Percentiles rank a stretch among this genome's conserved stretches.
Conservation (phyloP, 768 basidiomycete genomes). For the Ramaria sp. region DNA sequence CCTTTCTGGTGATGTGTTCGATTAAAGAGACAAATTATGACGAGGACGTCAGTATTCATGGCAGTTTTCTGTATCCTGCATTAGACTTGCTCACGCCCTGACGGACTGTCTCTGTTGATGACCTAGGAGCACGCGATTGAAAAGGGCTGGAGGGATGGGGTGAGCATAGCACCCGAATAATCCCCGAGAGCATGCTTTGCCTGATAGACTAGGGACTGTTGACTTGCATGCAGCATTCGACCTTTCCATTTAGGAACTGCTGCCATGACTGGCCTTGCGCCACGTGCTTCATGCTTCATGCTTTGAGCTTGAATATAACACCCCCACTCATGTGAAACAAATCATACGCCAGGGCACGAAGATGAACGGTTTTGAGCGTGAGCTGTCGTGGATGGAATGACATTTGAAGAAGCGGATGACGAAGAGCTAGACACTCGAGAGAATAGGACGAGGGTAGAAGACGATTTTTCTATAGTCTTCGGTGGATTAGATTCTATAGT, state of each 20-base stretch:
- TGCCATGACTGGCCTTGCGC: too few species aligned
- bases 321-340: too few species aligned
- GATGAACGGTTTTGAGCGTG: too few species aligned
- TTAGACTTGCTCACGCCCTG: background rate
- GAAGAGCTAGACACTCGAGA: conserved; percentile 28
- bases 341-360: too few species aligned
- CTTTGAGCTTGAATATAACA: too few species aligned
- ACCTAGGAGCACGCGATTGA: background rate
- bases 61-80: background rate
- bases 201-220: too few species aligned
- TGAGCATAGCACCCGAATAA: too few species aligned
- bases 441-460: conserved; percentile 46
- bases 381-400: conserved; percentile 48
- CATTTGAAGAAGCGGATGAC: conserved; percentile 12
- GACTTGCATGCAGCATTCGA: too few species aligned
- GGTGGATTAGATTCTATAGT: conserved; percentile 55
- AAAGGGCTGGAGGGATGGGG: background rate
- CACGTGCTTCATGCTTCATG: too few species aligned
- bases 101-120: conserved; percentile 4
- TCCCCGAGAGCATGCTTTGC: too few species aligned
- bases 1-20: conserved; percentile 22
- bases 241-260: too few species aligned
- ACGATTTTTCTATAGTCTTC: conserved; percentile 55
- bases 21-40: conserved; percentile 30
- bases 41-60: conserved; percentile 15